Evolutionary conservation across 306 rosid genomes (phyloP).

Genomic region (Fagus crenata): DNA sequence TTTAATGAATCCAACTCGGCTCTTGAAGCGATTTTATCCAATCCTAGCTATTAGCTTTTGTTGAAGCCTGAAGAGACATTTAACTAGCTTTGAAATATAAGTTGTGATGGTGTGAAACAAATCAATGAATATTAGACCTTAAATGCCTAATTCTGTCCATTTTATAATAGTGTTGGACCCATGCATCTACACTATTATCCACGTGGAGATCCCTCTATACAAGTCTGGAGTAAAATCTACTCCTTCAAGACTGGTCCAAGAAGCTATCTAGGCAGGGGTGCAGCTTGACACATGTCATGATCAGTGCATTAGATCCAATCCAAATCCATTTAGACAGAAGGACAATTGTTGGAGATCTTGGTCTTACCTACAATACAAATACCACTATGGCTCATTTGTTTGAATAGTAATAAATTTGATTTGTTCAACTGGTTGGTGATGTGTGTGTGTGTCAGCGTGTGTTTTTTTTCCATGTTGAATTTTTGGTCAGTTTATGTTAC

Average conservation of each 20-base stretch:
- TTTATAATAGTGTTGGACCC: conserved; percentile 60
- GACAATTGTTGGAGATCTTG: conserved; percentile 82
- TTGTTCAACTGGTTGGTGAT: conserved; percentile 70
- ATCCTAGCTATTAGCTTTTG: not conserved
- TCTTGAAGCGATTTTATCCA: too few relatives aligned
- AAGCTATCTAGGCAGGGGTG: conserved; percentile 65
- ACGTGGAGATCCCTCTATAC: conserved; percentile 73
- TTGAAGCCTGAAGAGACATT: not conserved
- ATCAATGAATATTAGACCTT: not conserved
- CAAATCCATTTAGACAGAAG: not conserved
- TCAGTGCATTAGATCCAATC: too few relatives aligned
- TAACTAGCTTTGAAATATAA: not conserved
- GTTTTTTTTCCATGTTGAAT: too few relatives aligned
- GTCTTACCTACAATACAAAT: conserved; percentile 81
- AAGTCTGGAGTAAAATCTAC: conserved; percentile 54
- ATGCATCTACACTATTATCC: conserved; percentile 51
- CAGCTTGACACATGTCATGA: too few relatives aligned
- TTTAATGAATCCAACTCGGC: too few relatives aligned
- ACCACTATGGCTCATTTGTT: conserved; percentile 61
- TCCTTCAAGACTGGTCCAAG: conserved; percentile 56
- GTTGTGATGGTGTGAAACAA: not conserved
- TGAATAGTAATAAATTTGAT: conserved; percentile 54
- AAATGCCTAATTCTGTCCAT: not conserved
- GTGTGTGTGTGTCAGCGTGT: not conserved
- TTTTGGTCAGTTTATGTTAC: conserved; percentile 16